These are phyloP conservation scores for Phytopythium montanum DNA, from an alignment of 352 stramenopile species.

Conservation along the genomic window DNA sequence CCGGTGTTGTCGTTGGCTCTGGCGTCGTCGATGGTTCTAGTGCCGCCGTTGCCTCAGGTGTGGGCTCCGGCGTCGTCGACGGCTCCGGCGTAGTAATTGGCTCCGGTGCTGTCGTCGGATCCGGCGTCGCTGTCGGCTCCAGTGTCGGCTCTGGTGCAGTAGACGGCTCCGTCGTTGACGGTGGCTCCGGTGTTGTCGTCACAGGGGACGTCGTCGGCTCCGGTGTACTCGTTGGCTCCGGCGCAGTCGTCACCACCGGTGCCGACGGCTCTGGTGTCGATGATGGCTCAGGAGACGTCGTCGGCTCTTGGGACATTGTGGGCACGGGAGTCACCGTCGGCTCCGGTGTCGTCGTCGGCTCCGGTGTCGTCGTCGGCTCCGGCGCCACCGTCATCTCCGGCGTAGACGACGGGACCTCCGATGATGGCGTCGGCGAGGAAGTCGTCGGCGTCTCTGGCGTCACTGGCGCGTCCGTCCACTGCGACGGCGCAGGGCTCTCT, in stretches of 20 bases:
- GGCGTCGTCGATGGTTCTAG: background rate
- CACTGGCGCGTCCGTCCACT: background rate
- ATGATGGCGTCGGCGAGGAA: background rate
- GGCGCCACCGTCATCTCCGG: constrained; percentile 1
- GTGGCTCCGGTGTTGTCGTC: background rate
- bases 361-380: background rate
- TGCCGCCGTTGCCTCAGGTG: background rate
- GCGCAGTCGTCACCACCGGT: background rate
- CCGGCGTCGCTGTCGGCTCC: constrained; percentile 3
- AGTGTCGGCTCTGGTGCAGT: no score
- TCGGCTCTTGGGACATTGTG: background rate
- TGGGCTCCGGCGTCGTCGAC: background rate
- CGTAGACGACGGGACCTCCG: background rate
- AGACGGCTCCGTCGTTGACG: no score
- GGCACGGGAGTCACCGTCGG: background rate
- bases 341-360: background rate
- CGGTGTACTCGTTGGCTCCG: constrained; percentile 3
- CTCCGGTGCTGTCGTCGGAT: background rate
- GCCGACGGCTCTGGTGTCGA: background rate
- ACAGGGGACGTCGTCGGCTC: background rate
- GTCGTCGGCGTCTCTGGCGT: background rate
- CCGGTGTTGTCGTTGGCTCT: background rate
- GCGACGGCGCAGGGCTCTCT: background rate
- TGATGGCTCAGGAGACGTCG: constrained; percentile 1
- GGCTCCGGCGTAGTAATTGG: background rate